phyloP scores from a whole-genome alignment of 768 basidiomycete species.

The Tubosaeta sp. region DNA sequence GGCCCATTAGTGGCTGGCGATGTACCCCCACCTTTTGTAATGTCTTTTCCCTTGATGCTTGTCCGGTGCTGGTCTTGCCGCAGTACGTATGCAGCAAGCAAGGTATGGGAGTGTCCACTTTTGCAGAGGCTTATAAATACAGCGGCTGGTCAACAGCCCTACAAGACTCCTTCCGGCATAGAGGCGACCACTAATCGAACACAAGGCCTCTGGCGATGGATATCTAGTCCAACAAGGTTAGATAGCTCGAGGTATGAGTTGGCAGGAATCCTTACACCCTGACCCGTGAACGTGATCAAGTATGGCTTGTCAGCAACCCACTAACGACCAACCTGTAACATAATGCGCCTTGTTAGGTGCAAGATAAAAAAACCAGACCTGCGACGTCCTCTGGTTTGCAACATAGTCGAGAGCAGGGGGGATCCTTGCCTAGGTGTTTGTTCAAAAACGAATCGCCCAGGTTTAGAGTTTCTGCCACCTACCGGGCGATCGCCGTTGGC shows the following conservation, averaged over 20 bases:
- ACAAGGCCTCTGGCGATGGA: neutral
- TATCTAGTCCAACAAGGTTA: neutral
- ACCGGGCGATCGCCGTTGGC: neutral
- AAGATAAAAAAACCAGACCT: slow-evolving; percentile 22
- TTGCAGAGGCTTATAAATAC: too few species aligned
- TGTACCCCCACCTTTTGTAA: neutral
- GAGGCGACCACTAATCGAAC: neutral
- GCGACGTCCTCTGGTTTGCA: slow-evolving; percentile 21
- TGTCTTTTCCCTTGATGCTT: neutral
- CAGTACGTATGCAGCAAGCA: too few species aligned
- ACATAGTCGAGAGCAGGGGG: neutral
- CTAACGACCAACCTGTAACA: neutral
- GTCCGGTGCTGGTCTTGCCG: too few species aligned
- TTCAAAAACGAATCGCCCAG: neutral
- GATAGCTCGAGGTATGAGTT: neutral
- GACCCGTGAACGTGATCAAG: neutral
- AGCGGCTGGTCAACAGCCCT: too few species aligned
- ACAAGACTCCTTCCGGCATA: too few species aligned
- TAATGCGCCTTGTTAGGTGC: slow-evolving; percentile 12
- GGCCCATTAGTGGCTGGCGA: neutral
- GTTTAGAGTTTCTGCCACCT: neutral
- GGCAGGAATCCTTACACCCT: neutral
- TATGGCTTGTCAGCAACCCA: neutral
- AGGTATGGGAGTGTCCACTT: too few species aligned
- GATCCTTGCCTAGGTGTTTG: neutral